These are phyloP conservation scores for Alternaria solani DNA, from an alignment of 2,329 filamentous ascomycete genomes.

Conservation along the genomic window DNA sequence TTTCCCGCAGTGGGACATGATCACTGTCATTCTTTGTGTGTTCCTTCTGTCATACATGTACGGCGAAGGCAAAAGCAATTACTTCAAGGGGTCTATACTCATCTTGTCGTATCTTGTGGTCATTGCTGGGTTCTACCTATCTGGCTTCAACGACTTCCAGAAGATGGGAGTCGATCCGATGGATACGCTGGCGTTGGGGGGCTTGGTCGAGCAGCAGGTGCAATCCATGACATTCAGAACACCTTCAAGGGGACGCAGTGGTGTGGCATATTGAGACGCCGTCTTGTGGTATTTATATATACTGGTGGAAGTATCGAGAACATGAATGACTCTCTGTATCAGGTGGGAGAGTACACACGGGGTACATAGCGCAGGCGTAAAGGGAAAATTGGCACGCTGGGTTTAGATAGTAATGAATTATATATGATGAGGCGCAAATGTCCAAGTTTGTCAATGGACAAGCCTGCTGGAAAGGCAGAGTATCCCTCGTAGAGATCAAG, in stretches of 20 bases:
- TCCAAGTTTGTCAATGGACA: neutral
- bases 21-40: conserved; percentile 93
- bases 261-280: conserved; percentile 35
- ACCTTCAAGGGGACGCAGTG: conserved; percentile 31
- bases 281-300: neutral
- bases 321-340: neutral
- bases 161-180: conserved; percentile 45
- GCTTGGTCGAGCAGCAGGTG: conserved; percentile 36
- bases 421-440: neutral
- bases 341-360: neutral
- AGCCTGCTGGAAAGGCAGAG: neutral
- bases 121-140: conserved; percentile 89
- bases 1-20: conserved; percentile 99
- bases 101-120: conserved; percentile 94
- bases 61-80: conserved; percentile 98
- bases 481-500: no score
- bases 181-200: conserved; percentile 48
- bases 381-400: neutral
- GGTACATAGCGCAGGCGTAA: conserved; percentile 5
- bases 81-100: conserved; percentile 98
- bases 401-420: neutral
- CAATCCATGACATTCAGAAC: conserved; percentile 50
- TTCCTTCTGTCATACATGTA: conserved; percentile 98
- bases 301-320: neutral
- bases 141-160: conserved; percentile 67